Evolutionary conservation across 148 eudicot species (phyloP), one percentile per base, ranked within the genome.

Genomic region (Cornus florida): DNA sequence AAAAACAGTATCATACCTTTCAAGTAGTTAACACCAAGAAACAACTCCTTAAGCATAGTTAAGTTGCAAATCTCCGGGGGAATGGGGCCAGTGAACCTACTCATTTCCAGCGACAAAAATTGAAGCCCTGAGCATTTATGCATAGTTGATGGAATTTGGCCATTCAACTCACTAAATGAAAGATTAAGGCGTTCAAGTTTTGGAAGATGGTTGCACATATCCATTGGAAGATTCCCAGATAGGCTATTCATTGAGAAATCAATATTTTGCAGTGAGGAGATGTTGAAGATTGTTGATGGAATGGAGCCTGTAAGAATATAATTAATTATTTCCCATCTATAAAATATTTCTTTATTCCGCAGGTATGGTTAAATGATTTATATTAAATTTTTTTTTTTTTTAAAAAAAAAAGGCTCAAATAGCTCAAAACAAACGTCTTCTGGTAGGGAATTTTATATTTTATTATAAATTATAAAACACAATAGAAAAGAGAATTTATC

Each of bases 1-100:
- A 28, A 28, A 28, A 28, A 28, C 28, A 28, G 28, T 35, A 31
- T 14, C 23, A 17, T 75, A 62, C 48, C 68, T 31, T 62, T 62
- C 12, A 75, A 59, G 13, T 62, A 17, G 48, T 75, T 75, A 35
- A 9, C 12, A 14, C 69, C 68, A n/a, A 75, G 69, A 75, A 62
- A 62, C 24, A 72, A 72, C 2, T 0, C 48, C 75, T 72, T 13
- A 3, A 72, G 62, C 60, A 19, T 50, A 4, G 60, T 41, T n/a
- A 50, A 14, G 6, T 50, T 72, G 12, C 75, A 33, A 7, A 72
- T 50, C 9, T 13, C 59, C 10, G 39, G 2, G 4, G 59, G 59
- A 11, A 53, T 53, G 59, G 16, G 14, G 4, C 59, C 59, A 14
- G 59, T 53, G 33, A 72, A 72, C 2, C 22, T 24, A 23, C 50